A percentile compares a stretch with the other conserved stretches of the same genome.
phyloP scores from a whole-genome alignment of 108 stramenopile genomes.

The Nannochloropsis oceanica region DNA sequence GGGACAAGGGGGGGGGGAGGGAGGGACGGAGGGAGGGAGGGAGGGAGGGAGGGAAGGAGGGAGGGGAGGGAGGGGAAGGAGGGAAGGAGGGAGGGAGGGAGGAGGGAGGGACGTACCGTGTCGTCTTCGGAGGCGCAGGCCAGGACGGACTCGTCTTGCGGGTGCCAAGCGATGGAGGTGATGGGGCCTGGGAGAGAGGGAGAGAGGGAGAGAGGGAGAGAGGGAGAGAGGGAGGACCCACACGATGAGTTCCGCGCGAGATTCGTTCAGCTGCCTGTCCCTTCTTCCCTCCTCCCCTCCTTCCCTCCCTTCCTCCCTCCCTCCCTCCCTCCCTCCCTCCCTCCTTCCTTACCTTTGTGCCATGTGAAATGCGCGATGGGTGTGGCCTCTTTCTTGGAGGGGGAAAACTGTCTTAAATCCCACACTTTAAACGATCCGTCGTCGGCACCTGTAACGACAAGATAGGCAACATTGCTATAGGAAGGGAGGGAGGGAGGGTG shows the following conservation, averaged over 20 bases:
- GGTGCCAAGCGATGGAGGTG: conserved; percentile 88
- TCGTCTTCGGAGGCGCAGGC: conserved; percentile 66
- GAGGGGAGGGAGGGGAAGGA: neutral
- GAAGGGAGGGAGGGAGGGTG: too few relatives aligned
- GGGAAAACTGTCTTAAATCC: conserved; percentile 86
- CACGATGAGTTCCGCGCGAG: neutral
- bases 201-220: neutral
- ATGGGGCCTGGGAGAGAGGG: conserved; percentile 45
- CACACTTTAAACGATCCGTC: conserved; percentile 79
- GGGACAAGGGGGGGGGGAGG: neutral
- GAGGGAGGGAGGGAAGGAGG: neutral
- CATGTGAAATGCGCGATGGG: conserved; percentile 69
- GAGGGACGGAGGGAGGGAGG: neutral
- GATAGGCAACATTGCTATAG: conserved; percentile 67
- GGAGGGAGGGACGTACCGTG: neutral
- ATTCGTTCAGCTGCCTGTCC: conserved; percentile 1
- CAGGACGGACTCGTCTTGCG: conserved; percentile 86
- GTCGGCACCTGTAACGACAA: conserved; percentile 81
- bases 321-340: too few relatives aligned
- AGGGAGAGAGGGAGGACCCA: neutral
- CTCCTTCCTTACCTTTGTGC: too few relatives aligned
- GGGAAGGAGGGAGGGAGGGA: neutral
- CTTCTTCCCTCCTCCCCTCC: too few relatives aligned
- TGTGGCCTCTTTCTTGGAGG: too few relatives aligned
- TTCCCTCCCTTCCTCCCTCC: too few relatives aligned